Base-by-base conservation (phyloP, 441 rosid genomes). In the Dalechampia spathulata region DNA sequence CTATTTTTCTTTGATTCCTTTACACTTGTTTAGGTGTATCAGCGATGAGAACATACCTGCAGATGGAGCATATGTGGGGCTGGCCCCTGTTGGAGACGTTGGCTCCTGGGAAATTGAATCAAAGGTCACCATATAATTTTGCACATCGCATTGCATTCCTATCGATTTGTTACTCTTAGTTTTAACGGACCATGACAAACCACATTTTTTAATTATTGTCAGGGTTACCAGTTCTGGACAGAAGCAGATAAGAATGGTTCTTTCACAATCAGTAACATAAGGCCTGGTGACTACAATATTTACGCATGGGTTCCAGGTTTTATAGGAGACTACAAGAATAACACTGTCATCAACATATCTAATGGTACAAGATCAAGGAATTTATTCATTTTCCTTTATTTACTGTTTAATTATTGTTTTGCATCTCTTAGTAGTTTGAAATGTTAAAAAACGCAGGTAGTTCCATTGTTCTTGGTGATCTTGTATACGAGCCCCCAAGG, bases 21-120 rank as follows among this genome's bases (percentile, higher is more conserved):
- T 7, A 15, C n/a, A 15, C 59, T 30, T 22, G 3, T n/a, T n/a
- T 42, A 81, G 94, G 68, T 70, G 37, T 25, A 49, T 69, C n/a
- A 64, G 74, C 34, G 52, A 73, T 17, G 72, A 62, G 2, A 19
- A 37, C 17, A 48, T 80, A 52, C 41, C 73, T 0, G 92, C 80
- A 58, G 62, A 52, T 16, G 82, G 79, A 49, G 83, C 85, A 36
- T 77, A 72, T 36, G 74, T 85, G 20, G 96, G 98, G 19, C 56
- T 90, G 62, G 86, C 95, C 32, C 61, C 83, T 1, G 83, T 81
- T 0, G 98, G 95, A 56, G 90, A 80, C 3, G 70, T 41, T 48
- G 98, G 96, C 28, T 83, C 95, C 12, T 90, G 98, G 96, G 92
- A 87, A 68, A 52, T 40, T 55, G 90, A 87, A 72, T 64, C 84